Conservation (phyloP, 208 protist species). For the Crithidia expoeki region DNA sequence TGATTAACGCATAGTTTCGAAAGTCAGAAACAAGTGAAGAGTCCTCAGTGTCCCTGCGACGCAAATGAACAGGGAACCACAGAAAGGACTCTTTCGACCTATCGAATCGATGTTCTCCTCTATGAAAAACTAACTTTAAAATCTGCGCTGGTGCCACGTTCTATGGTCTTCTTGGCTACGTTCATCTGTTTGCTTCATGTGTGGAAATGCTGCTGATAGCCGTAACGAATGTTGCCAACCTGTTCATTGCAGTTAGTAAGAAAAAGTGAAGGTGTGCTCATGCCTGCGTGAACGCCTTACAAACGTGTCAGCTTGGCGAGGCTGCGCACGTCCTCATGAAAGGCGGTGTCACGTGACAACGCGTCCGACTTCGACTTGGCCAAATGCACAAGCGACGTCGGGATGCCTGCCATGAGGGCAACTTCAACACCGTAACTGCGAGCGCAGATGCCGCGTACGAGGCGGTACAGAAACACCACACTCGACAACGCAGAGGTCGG, state of each 20-base stretch:
- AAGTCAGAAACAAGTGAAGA: background rate
- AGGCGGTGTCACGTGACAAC: constrained; percentile 56
- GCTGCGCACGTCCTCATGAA: constrained; percentile 58
- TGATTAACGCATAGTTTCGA: no score
- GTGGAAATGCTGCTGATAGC: no score
- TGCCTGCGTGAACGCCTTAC: background rate
- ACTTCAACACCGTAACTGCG: constrained; percentile 94
- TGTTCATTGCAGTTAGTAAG: no score
- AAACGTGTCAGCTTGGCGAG: constrained; percentile 32
- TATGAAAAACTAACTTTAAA: background rate
- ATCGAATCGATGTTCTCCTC: background rate
- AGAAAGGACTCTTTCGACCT: no score
- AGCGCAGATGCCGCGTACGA: constrained; percentile 84
- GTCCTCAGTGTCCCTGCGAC: no score
- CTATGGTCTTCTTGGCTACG: background rate
- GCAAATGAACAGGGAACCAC: background rate
- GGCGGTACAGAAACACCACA: constrained; percentile 90
- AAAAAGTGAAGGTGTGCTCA: background rate
- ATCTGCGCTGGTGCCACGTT: background rate
- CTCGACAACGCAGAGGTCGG: constrained; percentile 29
- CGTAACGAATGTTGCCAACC: no score
- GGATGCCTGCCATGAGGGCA: constrained; percentile 87
- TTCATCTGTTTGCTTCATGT: no score
- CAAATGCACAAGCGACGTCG: constrained; percentile 50
- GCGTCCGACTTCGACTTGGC: constrained; percentile 68